Evolutionary conservation across 1,284 basidiomycete species (phyloP).

Genomic region (Mrakiaceae sp.): DNA sequence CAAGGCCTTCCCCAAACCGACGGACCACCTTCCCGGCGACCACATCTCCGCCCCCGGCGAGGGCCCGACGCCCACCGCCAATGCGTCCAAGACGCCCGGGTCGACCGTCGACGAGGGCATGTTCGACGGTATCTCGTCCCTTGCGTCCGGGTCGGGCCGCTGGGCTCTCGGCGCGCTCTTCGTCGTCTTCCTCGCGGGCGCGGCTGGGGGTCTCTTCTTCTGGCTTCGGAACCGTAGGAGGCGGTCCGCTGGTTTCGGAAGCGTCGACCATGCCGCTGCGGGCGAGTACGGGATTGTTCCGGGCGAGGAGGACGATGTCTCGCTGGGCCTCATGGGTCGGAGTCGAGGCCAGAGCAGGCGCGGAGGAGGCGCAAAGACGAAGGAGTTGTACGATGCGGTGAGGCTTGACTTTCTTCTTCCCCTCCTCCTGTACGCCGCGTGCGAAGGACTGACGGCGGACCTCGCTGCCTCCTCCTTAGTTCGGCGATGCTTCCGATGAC

Average conservation of each 20-base stretch:
- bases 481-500: slow-evolving; percentile 66
- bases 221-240: slow-evolving; percentile 47
- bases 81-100: slow-evolving; percentile 11
- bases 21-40: slow-evolving; percentile 71
- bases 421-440: too few species aligned
- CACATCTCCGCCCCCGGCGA: slow-evolving; percentile 46
- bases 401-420: too few species aligned
- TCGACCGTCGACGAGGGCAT: slow-evolving; percentile 59
- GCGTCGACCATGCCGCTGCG: slow-evolving; percentile 31
- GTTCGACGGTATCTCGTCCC: slow-evolving; percentile 66
- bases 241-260: slow-evolving; percentile 29
- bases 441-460: too few species aligned
- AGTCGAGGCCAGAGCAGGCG: slow-evolving; percentile 25
- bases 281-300: slow-evolving; percentile 57
- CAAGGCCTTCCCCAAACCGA: slow-evolving; percentile 70
- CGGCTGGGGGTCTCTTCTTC: slow-evolving; percentile 49
- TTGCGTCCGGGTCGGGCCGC: slow-evolving; percentile 65
- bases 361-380: slow-evolving; percentile 42
- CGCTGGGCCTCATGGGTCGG: slow-evolving; percentile 52
- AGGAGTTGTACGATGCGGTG: slow-evolving; percentile 73
- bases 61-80: neutral
- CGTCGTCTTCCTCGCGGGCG: slow-evolving; percentile 53
- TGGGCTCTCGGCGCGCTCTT: slow-evolving; percentile 58
- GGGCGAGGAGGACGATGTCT: slow-evolving; percentile 51
- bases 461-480: slow-evolving; percentile 26